Percentiles rank a stretch among this genome's conserved stretches.
Evolutionary conservation across 2,329 filamentous ascomycete species (phyloP).

Genomic region (Thelonectria discophora): DNA sequence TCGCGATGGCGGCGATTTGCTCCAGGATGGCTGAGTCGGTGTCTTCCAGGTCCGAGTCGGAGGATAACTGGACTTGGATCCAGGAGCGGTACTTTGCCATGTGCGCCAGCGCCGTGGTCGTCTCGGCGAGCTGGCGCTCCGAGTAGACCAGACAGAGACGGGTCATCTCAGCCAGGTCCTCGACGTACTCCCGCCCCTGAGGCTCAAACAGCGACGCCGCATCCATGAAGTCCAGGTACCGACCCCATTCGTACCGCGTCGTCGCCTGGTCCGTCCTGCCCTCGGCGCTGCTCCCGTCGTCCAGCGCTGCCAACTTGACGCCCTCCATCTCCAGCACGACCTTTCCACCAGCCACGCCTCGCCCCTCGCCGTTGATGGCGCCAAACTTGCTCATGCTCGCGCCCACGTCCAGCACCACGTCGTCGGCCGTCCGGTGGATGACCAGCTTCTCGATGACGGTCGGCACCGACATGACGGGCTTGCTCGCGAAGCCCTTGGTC

Average conservation of each 20-base stretch:
- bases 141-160: constrained; percentile 42
- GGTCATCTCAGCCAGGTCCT: constrained; percentile 43
- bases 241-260: constrained; percentile 44
- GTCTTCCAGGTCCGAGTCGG: constrained; percentile 20
- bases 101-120: constrained; percentile 35
- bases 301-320: constrained; percentile 37
- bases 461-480: constrained; percentile 37
- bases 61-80: constrained; percentile 37
- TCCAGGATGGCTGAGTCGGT: constrained; percentile 11
- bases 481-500: constrained; percentile 33
- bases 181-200: constrained; percentile 20
- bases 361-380: constrained; percentile 4
- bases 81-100: constrained; percentile 42
- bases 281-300: constrained; percentile 30
- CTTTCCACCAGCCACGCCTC: constrained; percentile 1
- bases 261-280: constrained; percentile 39
- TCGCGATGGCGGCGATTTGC: background rate
- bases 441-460: constrained; percentile 40
- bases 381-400: constrained; percentile 17
- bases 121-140: constrained; percentile 11
- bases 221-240: constrained; percentile 45
- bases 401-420: constrained; percentile 9
- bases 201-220: constrained; percentile 35
- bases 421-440: constrained; percentile 11
- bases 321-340: constrained; percentile 17